Evolutionary conservation across 1,139 yeast genomes (phyloP), one percentile per base, ranked within the genome.

Genomic region (Pichia cactophila): DNA sequence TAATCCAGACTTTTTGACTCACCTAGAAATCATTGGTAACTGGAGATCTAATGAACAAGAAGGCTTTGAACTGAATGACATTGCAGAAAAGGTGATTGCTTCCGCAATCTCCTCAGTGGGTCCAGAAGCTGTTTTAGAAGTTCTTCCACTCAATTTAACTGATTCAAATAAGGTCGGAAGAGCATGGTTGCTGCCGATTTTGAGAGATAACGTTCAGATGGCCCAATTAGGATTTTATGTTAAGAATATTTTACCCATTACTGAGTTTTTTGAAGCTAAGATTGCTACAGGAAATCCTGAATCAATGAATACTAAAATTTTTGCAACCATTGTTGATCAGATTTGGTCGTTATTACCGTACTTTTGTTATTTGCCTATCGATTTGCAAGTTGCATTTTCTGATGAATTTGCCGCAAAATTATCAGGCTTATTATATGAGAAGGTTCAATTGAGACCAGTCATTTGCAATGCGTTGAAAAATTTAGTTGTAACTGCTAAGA

Each of bases 111-210:
- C 86, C 3, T 79, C 83, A 9, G 67, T 90, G 66, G 98, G 98
- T 1, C 97, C 97, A 5, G 94, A 85, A 60, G 80, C 74, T 8
- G 92, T 92, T 3, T 70, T 92, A 53, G 69, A 78, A 46, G 71
- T 78, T 9, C 73, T 92, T 42, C 98, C 98, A 10, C 73, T 92
- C 62, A 88, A 90, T 62, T 73, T 92, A 60, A 69, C 74, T 29
- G 71, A 73, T 43, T 72, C 80, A 5, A 65, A 72, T 23, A 69
- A 70, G 20, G 68, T 68, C 26, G 96, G 96, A 45, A 80, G 97
- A 66, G 97, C 97, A 45, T 92, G 97, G 97, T 64, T 92, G 59
- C 75, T 92, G 55, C 98, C 98, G n/a, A 66, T 94, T 37, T 76
- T 92, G 54, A 83, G 97, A 68, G 97, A 90, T 59, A 81, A 86